These are phyloP conservation scores for Hypoxylon sp. DNA, from an alignment of 2,329 filamentous ascomycete genomes.

Conservation along the genomic window DNA sequence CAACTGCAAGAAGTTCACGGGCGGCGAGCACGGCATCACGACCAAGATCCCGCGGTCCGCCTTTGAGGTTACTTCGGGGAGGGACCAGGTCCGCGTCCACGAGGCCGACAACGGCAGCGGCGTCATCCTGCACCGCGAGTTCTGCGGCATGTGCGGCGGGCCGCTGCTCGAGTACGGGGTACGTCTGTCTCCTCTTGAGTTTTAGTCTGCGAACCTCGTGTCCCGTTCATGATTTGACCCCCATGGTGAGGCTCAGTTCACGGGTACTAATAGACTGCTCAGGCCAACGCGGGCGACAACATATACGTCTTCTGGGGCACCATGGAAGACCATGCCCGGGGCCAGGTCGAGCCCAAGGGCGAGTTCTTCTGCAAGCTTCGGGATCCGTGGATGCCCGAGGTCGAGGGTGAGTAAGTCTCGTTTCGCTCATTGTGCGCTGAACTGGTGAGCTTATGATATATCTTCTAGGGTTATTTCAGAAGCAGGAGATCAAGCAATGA, in stretches of 20 bases:
- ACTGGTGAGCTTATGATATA: neutral
- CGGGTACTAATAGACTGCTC: neutral
- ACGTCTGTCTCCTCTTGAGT: constrained; percentile 29
- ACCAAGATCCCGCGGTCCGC: constrained; percentile 56
- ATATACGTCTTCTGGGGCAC: constrained; percentile 45
- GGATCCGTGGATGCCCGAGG: constrained; percentile 43
- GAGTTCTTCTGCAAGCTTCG: constrained; percentile 44
- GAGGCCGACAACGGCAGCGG: constrained; percentile 60
- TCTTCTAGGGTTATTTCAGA: constrained; percentile 36
- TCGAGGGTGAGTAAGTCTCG: constrained; percentile 25
- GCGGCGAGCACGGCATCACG: constrained; percentile 60
- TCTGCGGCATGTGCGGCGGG: constrained; percentile 60
- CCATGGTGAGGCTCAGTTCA: no score
- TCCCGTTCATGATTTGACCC: no score
- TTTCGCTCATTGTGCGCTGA: neutral
- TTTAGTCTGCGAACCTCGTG: no score
- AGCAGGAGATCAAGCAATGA: constrained; percentile 39
- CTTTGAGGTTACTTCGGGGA: constrained; percentile 51
- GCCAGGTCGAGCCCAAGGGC: constrained; percentile 43
- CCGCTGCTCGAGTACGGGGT: constrained; percentile 61
- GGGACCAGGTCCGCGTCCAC: constrained; percentile 51
- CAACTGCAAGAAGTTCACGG: constrained; percentile 63
- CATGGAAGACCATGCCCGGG: constrained; percentile 41
- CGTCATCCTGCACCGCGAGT: constrained; percentile 56
- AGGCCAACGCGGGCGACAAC: constrained; percentile 41